A percentile compares a stretch with the other conserved stretches of the same genome.
These are phyloP conservation scores for Ustilago trichophora DNA, from an alignment of 1,284 basidiomycete species.

Conservation along the genomic window DNA sequence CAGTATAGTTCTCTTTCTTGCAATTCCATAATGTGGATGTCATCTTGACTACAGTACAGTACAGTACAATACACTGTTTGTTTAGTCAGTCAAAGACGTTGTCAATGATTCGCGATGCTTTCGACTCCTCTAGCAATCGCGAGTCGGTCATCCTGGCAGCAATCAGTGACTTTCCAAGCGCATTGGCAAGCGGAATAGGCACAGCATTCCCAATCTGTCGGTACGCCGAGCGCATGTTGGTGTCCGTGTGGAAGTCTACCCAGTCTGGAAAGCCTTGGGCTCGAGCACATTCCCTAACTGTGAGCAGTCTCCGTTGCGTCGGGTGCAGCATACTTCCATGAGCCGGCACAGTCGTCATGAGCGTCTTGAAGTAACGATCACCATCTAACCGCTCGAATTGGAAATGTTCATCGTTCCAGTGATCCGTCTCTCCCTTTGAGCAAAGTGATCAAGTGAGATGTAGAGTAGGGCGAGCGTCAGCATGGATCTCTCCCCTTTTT, in stretches of 20 bases:
- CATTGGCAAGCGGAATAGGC: constrained; percentile 20
- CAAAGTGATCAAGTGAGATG: no score
- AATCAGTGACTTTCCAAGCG: constrained; percentile 9
- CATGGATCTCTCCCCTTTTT: no score
- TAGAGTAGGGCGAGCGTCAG: no score
- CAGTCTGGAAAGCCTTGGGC: constrained; percentile 43
- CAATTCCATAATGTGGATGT: no score
- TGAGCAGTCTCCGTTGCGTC: constrained; percentile 30
- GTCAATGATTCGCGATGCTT: neutral
- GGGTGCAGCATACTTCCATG: constrained; percentile 30
- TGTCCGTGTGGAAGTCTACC: constrained; percentile 20
- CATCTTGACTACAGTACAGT: no score
- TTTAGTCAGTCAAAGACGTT: no score
- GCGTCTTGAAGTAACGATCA: constrained; percentile 7
- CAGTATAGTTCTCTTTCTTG: no score
- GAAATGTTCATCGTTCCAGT: neutral
- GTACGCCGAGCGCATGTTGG: constrained; percentile 19
- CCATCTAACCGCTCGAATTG: constrained; percentile 19
- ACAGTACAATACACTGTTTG: no score
- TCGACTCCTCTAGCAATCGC: neutral
- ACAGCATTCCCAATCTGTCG: constrained; percentile 46
- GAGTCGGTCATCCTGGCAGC: constrained; percentile 13
- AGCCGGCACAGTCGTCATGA: constrained; percentile 5
- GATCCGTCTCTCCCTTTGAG: neutral
- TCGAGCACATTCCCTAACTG: constrained; percentile 37